Conservation (phyloP, 345 rosid species). For the Pugionium cornutum region DNA sequence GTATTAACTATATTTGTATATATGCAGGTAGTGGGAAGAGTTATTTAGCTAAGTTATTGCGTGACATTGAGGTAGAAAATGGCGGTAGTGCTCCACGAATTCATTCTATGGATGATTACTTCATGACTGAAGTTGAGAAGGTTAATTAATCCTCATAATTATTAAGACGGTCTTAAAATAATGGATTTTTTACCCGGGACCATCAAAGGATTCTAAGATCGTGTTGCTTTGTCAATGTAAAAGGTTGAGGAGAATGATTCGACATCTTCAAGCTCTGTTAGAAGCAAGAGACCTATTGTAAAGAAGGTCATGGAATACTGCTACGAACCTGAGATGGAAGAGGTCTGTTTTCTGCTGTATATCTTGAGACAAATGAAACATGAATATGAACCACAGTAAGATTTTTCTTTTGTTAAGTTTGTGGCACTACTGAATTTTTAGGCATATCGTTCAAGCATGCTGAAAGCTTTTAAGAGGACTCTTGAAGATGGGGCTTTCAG, state of each 20-base stretch:
- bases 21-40: constrained; percentile 91
- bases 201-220: constrained; percentile 12
- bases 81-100: constrained; percentile 90
- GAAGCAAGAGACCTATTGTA: constrained; percentile 67
- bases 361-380: constrained; percentile 2
- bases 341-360: constrained; percentile 52
- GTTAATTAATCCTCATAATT: constrained; percentile 39
- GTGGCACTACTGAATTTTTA: constrained; percentile 30
- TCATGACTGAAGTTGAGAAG: constrained; percentile 98
- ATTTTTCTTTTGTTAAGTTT: constrained; percentile 17
- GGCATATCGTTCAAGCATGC: constrained; percentile 93
- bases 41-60: constrained; percentile 87
- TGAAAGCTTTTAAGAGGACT: constrained; percentile 88
- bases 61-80: constrained; percentile 86
- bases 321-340: constrained; percentile 98
- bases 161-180: background rate
- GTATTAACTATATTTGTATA: background rate
- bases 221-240: constrained; percentile 24
- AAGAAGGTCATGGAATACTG: constrained; percentile 90
- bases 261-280: constrained; percentile 52
- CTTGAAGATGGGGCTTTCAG: constrained; percentile 87
- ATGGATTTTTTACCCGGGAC: background rate
- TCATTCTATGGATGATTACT: constrained; percentile 97
- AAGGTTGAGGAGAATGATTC: constrained; percentile 78
- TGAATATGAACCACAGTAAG: background rate